Base-by-base conservation (phyloP, 2,329 filamentous ascomycete genomes). In the Penicillium sp. region DNA sequence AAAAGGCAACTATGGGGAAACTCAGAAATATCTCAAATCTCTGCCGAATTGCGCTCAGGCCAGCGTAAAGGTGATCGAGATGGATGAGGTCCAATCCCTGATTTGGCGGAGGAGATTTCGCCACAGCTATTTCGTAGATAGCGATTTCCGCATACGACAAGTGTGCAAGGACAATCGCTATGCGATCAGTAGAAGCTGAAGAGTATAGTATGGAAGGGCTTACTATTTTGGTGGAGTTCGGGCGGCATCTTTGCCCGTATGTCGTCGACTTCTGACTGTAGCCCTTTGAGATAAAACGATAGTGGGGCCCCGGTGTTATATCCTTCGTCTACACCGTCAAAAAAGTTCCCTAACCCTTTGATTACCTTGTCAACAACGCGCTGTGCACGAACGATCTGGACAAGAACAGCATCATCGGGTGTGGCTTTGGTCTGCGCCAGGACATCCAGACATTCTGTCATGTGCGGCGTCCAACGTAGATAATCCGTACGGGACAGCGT, bases 401-500 rank as follows among this genome's bases (percentile, higher is more conserved):
- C 62, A 7, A 64, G 55, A 0, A 61, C 44, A 3, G 44, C 50
- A 31, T 64, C 62, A n/a, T 48, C 48, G 0, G 58, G 58, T 2
- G 50, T 46, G 5, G 61, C 58, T 30, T 54, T 49, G 19, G 49
- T 54, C 2, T 52, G 11, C 0, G 50, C 35, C 3, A 64, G 38
- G 7, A 64, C n/a, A 13, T 61, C 58, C 2, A 64, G 58, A 23
- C 55, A 64, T n/a, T 64, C 54, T 5, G 41, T 55, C 62, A 64
- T 61, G 23, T 64, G 62, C 0, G 55, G 30, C 2, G 62, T 64
- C 62, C 62, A 64, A 13, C 58, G 62, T 5, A 61, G 46, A 2
- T 78, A 66, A 53, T 87, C 84, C 54, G 81, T 77, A 46, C 79
- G 79, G 35, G 79, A 80, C 6, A 84, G 73, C 46, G 79, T 81